A percentile compares a stretch with the other conserved stretches of the same genome.
These are phyloP conservation scores for Boletus reticuloceps DNA, from an alignment of 768 basidiomycete species.

Conservation along the genomic window DNA sequence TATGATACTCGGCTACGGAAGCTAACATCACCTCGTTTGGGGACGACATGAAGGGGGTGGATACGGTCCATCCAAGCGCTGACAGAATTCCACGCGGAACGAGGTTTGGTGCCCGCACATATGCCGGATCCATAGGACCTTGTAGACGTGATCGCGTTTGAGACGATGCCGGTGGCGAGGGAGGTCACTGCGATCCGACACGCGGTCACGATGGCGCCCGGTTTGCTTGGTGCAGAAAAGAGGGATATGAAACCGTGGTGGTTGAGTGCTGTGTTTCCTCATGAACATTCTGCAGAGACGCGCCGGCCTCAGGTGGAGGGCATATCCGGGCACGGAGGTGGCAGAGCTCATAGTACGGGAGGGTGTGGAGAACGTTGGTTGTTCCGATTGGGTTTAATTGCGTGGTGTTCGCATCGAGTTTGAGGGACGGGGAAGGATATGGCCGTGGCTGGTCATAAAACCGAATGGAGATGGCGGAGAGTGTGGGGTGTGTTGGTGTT, in stretches of 20 bases:
- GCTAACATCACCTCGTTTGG: conserved; percentile 45
- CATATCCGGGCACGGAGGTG: conserved; percentile 9
- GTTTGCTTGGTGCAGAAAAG: conserved; percentile 17
- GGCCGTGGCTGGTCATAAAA: too few species aligned
- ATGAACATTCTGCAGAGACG: conserved; percentile 45
- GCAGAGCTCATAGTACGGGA: conserved; percentile 31
- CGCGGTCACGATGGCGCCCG: conserved; percentile 47
- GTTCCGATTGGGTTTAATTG: conserved; percentile 75
- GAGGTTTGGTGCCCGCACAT: conserved; percentile 52
- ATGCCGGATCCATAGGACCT: conserved; percentile 49
- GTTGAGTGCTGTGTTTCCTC: conserved; percentile 65
- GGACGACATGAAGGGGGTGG: conserved; percentile 31
- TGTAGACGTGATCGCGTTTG: conserved; percentile 70
- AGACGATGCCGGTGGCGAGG: conserved; percentile 61
- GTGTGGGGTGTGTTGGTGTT: too few species aligned
- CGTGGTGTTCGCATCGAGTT: conserved; percentile 38
- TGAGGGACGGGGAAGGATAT: too few species aligned
- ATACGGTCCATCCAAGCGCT: conserved; percentile 48
- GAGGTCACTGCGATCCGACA: conserved; percentile 65
- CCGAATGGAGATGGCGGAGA: too few species aligned
- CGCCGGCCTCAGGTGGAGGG: conserved; percentile 8
- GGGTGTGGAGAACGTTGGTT: conserved; percentile 17
- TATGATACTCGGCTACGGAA: conserved; percentile 27
- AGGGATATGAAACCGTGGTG: conserved; percentile 62
- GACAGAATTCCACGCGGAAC: conserved; percentile 58